Evolutionary conservation across 2,329 filamentous ascomycete genomes (phyloP), one percentile per base, ranked within the genome.

Genomic region (Fusarium goolgardi): DNA sequence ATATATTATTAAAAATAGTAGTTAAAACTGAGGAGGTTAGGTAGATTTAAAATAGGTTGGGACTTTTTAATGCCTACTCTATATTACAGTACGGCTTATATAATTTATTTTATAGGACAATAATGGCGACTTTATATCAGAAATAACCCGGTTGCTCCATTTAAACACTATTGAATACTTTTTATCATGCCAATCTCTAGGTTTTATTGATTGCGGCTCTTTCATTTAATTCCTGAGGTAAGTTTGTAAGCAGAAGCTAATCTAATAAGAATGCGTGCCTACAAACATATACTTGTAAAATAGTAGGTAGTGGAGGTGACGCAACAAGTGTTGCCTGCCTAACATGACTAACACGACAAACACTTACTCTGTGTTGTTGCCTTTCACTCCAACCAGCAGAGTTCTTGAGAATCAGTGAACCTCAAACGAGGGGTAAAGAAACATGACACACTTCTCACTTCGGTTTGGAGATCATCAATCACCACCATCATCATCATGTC

Each of bases 401-500:
- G n/a, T 52, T 49, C n/a, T 31, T 16, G 18, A 27, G 47, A 21
- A 25, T 40, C 35, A 40, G 34, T 31, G 16, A 44, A 39, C 41
- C 66, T 25, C 40, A 54, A 46, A 21, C 56, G 53, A 50, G 45
- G 56, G 45, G 56, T 63, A 69, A 39, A 50, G 23, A 16, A 47
- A 27, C 37, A 40, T 23, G 27, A 16, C 27, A 44, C 43, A 21
- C 6, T 21, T 35, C 29, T 32, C 43, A 31, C 40, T 44, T 39
- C 21, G 23, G 10, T 18, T 23, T 20, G 21, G n/a, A 47, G 32
- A 55, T 20, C 32, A 15, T 12, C 47, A 50, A 34, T 20, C 66
- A 34, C 20, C 66, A 55, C 29, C 40, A 69, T 69, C 55, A 41
- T 27, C 65, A 59, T 40, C 45, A 69, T 69, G 66, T 59, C 62